Conservation (phyloP, 2,329 filamentous ascomycete species). For the Graphiopsis chlorocephala region DNA sequence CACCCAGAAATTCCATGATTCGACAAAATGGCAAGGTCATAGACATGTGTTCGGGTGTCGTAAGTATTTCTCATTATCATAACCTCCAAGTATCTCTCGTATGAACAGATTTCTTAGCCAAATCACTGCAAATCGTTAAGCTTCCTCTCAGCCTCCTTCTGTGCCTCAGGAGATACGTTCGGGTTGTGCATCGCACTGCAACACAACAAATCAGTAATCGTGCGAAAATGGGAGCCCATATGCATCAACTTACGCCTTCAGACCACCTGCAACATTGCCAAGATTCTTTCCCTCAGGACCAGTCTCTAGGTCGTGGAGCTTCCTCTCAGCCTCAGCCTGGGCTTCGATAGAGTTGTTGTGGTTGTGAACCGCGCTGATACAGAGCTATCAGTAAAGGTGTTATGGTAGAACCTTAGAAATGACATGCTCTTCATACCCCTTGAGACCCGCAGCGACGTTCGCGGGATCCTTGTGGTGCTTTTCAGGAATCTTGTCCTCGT, state of each 20-base stretch:
- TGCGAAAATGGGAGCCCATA: neutral
- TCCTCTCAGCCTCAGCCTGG: conserved; percentile 2
- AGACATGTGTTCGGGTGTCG: neutral
- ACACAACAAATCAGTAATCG: neutral
- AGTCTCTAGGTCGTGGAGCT: conserved; percentile 3
- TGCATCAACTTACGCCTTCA: conserved; percentile 8
- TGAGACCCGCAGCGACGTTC: conserved; percentile 8
- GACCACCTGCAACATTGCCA: conserved; percentile 8
- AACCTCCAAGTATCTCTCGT: neutral
- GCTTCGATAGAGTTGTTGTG: conserved; percentile 6
- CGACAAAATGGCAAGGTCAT: neutral
- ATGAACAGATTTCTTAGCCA: neutral
- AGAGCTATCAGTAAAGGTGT: neutral
- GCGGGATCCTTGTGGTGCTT: conserved; percentile 7
- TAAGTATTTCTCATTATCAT: neutral
- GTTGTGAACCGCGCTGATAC: neutral
- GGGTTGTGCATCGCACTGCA: conserved; percentile 13
- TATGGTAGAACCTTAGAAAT: neutral
- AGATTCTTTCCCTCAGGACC: conserved; percentile 5
- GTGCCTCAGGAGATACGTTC: conserved; percentile 5
- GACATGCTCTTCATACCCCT: neutral
- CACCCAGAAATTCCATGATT: neutral
- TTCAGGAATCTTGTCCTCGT: conserved; percentile 3
- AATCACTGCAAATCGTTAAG: conserved; percentile 4
- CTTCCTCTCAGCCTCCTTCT: conserved; percentile 9